Conservation (phyloP, 371 early-diverging fungal species). For the Syncephalastrum monosporum region DNA sequence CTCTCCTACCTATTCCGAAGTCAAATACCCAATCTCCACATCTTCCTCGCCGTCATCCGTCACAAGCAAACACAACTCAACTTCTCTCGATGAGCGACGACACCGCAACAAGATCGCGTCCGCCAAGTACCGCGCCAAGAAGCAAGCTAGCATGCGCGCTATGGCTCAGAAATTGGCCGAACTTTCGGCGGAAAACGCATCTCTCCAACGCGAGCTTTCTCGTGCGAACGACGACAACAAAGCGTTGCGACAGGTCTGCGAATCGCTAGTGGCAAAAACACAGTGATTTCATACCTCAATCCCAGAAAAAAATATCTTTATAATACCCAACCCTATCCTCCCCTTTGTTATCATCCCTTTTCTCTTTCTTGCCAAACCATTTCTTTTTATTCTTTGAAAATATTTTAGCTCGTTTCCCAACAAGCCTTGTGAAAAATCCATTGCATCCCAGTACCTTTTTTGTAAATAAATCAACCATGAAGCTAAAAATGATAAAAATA, state of each 20-base stretch:
- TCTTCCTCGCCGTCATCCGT: too few relatives aligned
- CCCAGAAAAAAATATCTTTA: background rate
- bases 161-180: slow-evolving; percentile 37
- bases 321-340: too few relatives aligned
- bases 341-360: too few relatives aligned
- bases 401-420: too few relatives aligned
- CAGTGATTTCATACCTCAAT: background rate
- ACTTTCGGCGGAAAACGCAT: slow-evolving; percentile 36
- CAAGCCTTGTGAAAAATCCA: too few relatives aligned
- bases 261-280: slow-evolving; percentile 16
- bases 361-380: too few relatives aligned
- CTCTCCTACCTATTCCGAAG: too few relatives aligned
- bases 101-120: slow-evolving; percentile 55
- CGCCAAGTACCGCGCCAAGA: slow-evolving; percentile 54
- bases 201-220: slow-evolving; percentile 31
- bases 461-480: slow-evolving; percentile 46
- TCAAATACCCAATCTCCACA: too few relatives aligned
- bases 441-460: too few relatives aligned
- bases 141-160: slow-evolving; percentile 44
- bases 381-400: too few relatives aligned
- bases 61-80: background rate
- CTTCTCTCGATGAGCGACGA: slow-evolving; percentile 36
- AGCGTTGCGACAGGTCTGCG: slow-evolving; percentile 31
- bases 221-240: slow-evolving; percentile 39
- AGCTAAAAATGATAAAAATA: slow-evolving; percentile 26